Base-by-base conservation (phyloP, 208 protist genomes). In the Herpetomonas tarakana region DNA sequence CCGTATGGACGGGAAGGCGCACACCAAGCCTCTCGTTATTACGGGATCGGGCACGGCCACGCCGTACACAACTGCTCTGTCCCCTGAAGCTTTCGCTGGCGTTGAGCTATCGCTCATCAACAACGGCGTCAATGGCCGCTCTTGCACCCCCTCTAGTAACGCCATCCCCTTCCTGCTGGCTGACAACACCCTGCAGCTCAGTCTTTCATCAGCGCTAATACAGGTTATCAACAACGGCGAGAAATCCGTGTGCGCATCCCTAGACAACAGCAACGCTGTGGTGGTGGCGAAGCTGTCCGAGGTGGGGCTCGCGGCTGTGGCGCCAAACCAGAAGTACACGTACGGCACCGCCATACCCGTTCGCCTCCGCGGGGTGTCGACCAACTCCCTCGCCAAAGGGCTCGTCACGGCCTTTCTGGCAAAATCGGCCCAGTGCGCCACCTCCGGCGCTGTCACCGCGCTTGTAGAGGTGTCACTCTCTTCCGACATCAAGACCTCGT, bases 81-180 rank as follows among this genome's bases (percentile, higher is more conserved):
- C 71, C 0, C 68, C 73, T 22, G 27, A 31, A 28, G 29, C 61
- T 47, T 74, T 81, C 22, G 55, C 38, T 3, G 50, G 62, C 41
- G 51, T 88, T 16, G 69, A 55, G 28, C 71, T 92, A 21, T 80
- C 85, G 3, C 65, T 92, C 64, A 65, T 88, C 21, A 88, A 86
- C 65, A 84, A 88, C 51, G 81, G 81, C 28, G 68, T 68, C 7
- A 55, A 70, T 2, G 78, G 85, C 22, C 45, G 44, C 50, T 50
- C 53, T 14, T 88, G 85, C 57, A 71, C 63, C 14, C 69, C 83
- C 16, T 76, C 79, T 21, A 50, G 58, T 27, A 62, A 55, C 22
- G 7, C 55, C 24, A 59, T 91, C 14, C 53, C 67, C 18, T 91
- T 79, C 71, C 56, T 86, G 14, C 50, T 85, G 22, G 58, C 58